Percentiles rank a stretch among this genome's conserved stretches.
Conservation (phyloP, 345 rosid genomes). For the Eucalyptus marginata region DNA sequence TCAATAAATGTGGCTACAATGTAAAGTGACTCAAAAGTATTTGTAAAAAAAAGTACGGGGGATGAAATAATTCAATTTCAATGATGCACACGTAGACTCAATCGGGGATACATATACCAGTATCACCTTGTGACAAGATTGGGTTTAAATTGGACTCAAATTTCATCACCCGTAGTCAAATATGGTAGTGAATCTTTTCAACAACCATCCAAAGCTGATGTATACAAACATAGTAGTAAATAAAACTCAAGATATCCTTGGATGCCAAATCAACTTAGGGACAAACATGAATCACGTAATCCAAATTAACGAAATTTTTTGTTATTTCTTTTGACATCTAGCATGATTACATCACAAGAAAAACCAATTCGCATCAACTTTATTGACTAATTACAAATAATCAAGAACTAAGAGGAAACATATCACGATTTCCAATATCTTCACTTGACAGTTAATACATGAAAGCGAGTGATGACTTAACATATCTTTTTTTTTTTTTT, state of each 20-base stretch:
- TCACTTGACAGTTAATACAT: background rate
- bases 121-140: background rate
- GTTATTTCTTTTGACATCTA: background rate
- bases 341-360: background rate
- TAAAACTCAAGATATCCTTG: background rate
- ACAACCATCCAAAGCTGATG: background rate
- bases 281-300: background rate
- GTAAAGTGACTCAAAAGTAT: background rate
- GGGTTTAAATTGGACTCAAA: background rate
- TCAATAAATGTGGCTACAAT: background rate
- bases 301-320: background rate
- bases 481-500: background rate
- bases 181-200: background rate
- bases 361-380: background rate
- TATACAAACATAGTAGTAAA: background rate
- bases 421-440: background rate
- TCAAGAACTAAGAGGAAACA: background rate
- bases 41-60: background rate
- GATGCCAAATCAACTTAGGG: background rate
- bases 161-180: background rate
- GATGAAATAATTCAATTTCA: background rate
- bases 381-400: background rate
- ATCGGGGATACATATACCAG: background rate
- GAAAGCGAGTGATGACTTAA: background rate
- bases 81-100: background rate